These are phyloP conservation scores for Dioszegia crocea DNA, from an alignment of 768 basidiomycete species.

Conservation along the genomic window DNA sequence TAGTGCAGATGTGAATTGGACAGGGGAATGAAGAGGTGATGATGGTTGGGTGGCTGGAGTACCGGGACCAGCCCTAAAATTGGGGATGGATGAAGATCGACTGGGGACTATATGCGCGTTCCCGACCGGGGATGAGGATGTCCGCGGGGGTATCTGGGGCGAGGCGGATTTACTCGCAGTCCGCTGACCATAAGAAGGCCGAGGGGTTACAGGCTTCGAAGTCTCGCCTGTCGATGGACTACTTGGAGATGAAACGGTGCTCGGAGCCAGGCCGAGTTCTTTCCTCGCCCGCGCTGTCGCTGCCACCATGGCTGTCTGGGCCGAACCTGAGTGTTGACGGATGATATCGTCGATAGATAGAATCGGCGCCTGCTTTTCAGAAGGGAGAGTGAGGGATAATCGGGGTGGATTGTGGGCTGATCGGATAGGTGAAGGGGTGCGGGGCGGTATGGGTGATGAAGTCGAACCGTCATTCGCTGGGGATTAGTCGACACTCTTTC, in stretches of 20 bases:
- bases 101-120: not conserved
- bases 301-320: constrained; percentile 7
- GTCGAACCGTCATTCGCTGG: not conserved
- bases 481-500: not conserved
- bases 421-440: constrained; percentile 9
- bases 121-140: not conserved
- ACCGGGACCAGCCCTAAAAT: not conserved
- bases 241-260: not conserved
- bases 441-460: not conserved
- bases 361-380: constrained; percentile 15
- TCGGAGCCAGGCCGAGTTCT: constrained; percentile 15
- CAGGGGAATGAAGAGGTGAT: not conserved
- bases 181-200: constrained; percentile 51
- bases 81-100: constrained; percentile 1
- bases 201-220: not conserved
- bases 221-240: not conserved
- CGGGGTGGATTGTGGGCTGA: not conserved
- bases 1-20: not conserved
- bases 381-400: not conserved
- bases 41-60: not conserved
- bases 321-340: constrained; percentile 23
- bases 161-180: not conserved
- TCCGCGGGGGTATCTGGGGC: not conserved
- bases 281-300: constrained; percentile 20
- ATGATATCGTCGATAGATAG: constrained; percentile 46